A percentile compares a stretch with the other conserved stretches of the same genome.
Conservation (phyloP, 2,329 filamentous ascomycete genomes). For the Colletotrichum sp. region DNA sequence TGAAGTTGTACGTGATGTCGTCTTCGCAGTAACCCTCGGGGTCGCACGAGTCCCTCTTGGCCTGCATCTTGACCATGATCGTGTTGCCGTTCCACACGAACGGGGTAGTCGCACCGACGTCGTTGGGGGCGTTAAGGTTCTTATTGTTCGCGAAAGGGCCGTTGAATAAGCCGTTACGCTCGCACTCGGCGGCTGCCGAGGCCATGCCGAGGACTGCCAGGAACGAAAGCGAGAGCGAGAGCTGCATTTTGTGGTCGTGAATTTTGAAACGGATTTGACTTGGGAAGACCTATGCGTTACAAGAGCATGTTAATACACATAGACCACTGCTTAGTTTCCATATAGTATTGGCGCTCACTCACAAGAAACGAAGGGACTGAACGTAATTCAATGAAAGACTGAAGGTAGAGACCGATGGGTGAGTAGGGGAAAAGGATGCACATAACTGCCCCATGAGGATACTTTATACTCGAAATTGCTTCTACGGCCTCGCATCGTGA, state of each 20-base stretch:
- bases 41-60: not conserved
- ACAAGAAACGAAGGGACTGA: not conserved
- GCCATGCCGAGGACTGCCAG: not conserved
- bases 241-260: not conserved
- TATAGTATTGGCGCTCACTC: not conserved
- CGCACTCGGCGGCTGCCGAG: not conserved
- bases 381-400: not conserved
- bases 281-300: not conserved
- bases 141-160: not conserved
- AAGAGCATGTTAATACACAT: not conserved
- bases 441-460: fast-evolving
- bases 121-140: not conserved
- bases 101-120: not conserved
- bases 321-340: not conserved
- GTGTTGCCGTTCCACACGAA: not conserved
- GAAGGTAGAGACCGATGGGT: not conserved
- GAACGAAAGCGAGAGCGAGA: not conserved
- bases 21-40: not conserved
- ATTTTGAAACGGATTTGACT: not conserved
- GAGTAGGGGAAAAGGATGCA: fast-evolving
- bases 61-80: not conserved
- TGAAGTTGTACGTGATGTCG: not conserved
- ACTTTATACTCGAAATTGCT: not conserved
- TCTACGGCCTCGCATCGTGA: not conserved
- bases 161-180: not conserved